Percentiles rank a stretch among this genome's conserved stretches.
These are phyloP conservation scores for Acacia melanoxylon DNA, from an alignment of 306 rosid genomes.

Conservation along the genomic window DNA sequence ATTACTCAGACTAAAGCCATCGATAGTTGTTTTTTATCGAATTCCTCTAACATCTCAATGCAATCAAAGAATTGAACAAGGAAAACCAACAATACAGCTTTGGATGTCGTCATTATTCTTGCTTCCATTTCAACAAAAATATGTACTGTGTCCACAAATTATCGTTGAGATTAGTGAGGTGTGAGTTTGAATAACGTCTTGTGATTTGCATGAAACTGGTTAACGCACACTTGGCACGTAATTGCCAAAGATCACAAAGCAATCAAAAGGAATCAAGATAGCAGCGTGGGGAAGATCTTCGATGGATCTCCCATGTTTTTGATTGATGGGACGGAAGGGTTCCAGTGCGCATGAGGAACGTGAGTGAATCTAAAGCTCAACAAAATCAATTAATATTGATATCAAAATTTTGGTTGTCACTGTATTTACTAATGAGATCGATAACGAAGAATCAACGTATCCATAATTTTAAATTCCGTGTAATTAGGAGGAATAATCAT, in stretches of 20 bases:
- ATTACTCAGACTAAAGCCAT: neutral
- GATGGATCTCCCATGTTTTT: neutral
- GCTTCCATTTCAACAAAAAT: neutral
- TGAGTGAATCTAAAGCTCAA: neutral
- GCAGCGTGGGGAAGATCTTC: neutral
- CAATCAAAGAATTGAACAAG: neutral
- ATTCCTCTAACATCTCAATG: neutral
- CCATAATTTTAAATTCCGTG: no score
- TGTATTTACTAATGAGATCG: no score
- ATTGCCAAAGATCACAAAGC: neutral
- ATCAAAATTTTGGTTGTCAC: no score
- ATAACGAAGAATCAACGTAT: no score
- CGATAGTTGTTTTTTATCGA: neutral
- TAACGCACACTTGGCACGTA: neutral
- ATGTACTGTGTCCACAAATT: neutral
- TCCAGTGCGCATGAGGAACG: neutral
- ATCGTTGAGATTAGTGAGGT: neutral
- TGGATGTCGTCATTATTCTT: neutral
- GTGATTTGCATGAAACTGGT: neutral
- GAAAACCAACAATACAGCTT: neutral
- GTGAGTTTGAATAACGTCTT: neutral
- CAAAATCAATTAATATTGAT: no score
- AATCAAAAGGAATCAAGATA: neutral
- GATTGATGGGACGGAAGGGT: neutral
- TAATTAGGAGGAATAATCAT: no score